Base-by-base conservation (phyloP, 2,329 filamentous ascomycete genomes). In the Trichoderma sp. region DNA sequence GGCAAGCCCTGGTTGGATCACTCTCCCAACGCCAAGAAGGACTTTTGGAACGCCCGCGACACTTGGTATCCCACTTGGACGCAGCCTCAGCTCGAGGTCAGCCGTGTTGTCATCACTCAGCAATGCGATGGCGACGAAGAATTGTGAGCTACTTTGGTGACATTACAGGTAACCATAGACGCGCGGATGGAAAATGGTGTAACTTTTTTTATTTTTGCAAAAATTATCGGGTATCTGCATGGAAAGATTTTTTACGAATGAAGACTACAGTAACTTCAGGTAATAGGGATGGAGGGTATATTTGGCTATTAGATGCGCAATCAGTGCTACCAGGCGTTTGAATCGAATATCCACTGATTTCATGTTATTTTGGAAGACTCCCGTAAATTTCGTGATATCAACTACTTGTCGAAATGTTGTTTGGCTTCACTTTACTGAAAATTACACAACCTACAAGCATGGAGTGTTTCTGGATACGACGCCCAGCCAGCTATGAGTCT, bases 1-100 rank as follows among this genome's bases (percentile, higher is more conserved):
- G 89, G 88, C 38, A 97, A 97, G 87, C 94, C 94, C 1, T 97
- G 94, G 94, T 87, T 94, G 38, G 93, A 97, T 81, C 85, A 83
- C 18, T 92, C 90, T 69, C 83, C 87, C 2, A 92, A 89, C 12
- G 93, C 94, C 8, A 90, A 88, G 83, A 90, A 89, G 80, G 93
- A 96, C 81, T 97, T 97, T 82, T 97, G 93, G 93, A 85, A 92
- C 21, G 88, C 91, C 0, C 88, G 89, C 64, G 85, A 91, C 73
- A 78, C 85, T 33, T 96, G 94, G 93, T 85, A 88, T 62, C 90
- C 92, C 5, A 95, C 93, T 0, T 95, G 94, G 94, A 89, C 88
- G 75, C 86, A 88, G 78, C 92, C 91, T 1, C 87, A 91, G 80
- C 89, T 95, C 87, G 87, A 93, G 81, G 85, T 96, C 31, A 91